phyloP scores from a whole-genome alignment of 768 basidiomycete genomes.

The Amyloporia xantha region DNA sequence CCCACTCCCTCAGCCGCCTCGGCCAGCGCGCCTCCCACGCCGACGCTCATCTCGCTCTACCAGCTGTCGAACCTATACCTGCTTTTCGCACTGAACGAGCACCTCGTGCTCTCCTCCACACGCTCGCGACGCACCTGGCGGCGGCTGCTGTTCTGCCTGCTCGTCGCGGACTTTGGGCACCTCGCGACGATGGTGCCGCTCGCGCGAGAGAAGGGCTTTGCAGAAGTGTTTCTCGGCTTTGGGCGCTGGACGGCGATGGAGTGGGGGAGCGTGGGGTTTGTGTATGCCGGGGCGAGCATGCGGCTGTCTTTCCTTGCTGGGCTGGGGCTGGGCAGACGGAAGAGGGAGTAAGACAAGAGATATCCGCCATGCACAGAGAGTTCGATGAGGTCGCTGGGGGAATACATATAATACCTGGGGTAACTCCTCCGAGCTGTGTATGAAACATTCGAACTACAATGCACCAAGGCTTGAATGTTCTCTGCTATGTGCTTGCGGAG shows the following conservation, averaged over 20 bases:
- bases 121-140: constrained; percentile 35
- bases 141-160: constrained; percentile 35
- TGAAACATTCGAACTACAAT: too few species aligned
- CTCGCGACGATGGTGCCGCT: constrained; percentile 38
- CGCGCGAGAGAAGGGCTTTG: constrained; percentile 23
- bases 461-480: too few species aligned
- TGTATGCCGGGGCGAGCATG: constrained; percentile 40
- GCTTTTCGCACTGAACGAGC: constrained; percentile 45
- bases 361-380: too few species aligned
- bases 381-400: too few species aligned
- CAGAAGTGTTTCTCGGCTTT: constrained; percentile 36
- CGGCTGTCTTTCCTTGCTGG: constrained; percentile 35
- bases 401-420: too few species aligned
- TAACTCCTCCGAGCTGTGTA: too few species aligned
- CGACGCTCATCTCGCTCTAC: constrained; percentile 35
- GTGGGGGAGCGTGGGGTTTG: constrained; percentile 50
- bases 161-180: constrained; percentile 46
- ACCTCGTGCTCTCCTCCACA: constrained; percentile 41
- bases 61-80: constrained; percentile 47
- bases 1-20: constrained; percentile 6
- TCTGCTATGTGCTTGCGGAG: too few species aligned
- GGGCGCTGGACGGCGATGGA: constrained; percentile 47
- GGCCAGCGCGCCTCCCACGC: constrained; percentile 18
- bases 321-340: constrained; percentile 21
- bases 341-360: too few species aligned